These are phyloP conservation scores for Neofusicoccum cordaticola DNA, from an alignment of 2,329 filamentous ascomycete genomes.

Conservation along the genomic window DNA sequence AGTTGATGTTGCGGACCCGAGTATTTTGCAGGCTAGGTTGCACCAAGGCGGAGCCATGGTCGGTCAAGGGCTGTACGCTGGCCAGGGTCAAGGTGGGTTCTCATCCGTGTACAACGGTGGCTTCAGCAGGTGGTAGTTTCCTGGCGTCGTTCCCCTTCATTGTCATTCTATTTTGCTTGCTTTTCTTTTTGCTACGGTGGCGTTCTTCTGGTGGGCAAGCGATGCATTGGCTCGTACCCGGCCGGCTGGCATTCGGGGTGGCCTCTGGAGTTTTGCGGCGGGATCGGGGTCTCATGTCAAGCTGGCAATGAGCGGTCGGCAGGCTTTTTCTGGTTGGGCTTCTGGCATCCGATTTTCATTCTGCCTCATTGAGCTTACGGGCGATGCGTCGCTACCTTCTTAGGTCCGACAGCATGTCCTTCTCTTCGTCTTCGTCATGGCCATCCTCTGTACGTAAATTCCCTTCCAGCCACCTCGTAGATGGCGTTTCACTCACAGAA, in stretches of 20 bases:
- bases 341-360: constrained; percentile 17
- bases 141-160: constrained; percentile 25
- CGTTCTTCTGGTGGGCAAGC: constrained; percentile 33
- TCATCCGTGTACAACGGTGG: constrained; percentile 69
- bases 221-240: constrained; percentile 38
- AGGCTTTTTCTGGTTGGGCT: constrained; percentile 23
- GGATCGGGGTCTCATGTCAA: constrained; percentile 16
- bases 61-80: constrained; percentile 86
- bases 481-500: constrained; percentile 39
- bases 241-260: constrained; percentile 29
- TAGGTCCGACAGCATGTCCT: constrained; percentile 34
- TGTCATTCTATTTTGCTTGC: constrained; percentile 26
- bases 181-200: constrained; percentile 32
- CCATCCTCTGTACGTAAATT: constrained; percentile 43
- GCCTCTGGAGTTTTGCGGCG: constrained; percentile 35
- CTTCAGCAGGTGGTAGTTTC: constrained; percentile 35
- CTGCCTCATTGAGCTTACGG: constrained; percentile 26
- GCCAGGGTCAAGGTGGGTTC: constrained; percentile 90
- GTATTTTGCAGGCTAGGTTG: constrained; percentile 97
- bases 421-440: constrained; percentile 47
- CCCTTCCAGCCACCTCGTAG: constrained; percentile 36
- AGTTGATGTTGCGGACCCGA: constrained; percentile 99
- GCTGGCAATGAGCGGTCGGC: constrained; percentile 19
- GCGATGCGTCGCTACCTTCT: constrained; percentile 33
- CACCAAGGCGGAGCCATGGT: constrained; percentile 79